Evolutionary conservation across 2,329 filamentous ascomycete genomes (phyloP).

Genomic region (Cladophialophora exuberans): DNA sequence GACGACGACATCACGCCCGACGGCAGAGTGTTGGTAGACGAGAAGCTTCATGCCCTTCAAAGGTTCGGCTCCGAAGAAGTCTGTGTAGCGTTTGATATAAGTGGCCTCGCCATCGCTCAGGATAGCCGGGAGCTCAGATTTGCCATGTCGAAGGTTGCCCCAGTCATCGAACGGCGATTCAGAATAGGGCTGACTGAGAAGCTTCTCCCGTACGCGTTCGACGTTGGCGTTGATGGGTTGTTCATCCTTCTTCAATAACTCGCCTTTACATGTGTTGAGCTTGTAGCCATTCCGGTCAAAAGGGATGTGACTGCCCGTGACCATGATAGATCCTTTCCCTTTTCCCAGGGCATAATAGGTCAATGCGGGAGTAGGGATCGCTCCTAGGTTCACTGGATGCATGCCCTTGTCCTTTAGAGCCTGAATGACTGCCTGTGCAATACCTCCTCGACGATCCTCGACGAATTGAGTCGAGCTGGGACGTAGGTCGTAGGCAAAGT

Average conservation of each 20-base stretch:
- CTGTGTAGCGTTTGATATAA: slow-evolving; percentile 29
- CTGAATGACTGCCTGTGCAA: slow-evolving; percentile 38
- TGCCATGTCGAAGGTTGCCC: not conserved
- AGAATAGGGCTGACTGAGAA: slow-evolving; percentile 12
- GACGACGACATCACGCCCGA: slow-evolving; percentile 39
- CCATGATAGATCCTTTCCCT: slow-evolving; percentile 41
- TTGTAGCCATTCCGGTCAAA: slow-evolving; percentile 43
- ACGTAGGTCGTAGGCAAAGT: slow-evolving; percentile 39
- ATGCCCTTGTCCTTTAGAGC: slow-evolving; percentile 38
- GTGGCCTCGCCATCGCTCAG: not conserved
- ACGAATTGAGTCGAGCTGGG: slow-evolving; percentile 39
- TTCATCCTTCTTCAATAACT: slow-evolving; percentile 40
- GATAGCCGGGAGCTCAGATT: not conserved
- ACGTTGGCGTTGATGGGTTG: slow-evolving; percentile 39
- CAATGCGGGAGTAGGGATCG: slow-evolving; percentile 40
- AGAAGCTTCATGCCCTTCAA: slow-evolving; percentile 37
- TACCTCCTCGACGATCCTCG: slow-evolving; percentile 37
- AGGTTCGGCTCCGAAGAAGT: slow-evolving; percentile 38
- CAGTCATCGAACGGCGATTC: not conserved
- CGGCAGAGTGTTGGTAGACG: slow-evolving; percentile 41
- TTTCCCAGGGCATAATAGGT: slow-evolving; percentile 37
- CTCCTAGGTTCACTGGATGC: slow-evolving; percentile 38
- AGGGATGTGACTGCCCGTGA: slow-evolving; percentile 42
- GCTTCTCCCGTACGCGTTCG: slow-evolving; percentile 32
- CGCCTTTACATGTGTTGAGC: slow-evolving; percentile 40